Evolutionary conservation across 768 basidiomycete genomes (phyloP).

Genomic region (Podaxis sp.): DNA sequence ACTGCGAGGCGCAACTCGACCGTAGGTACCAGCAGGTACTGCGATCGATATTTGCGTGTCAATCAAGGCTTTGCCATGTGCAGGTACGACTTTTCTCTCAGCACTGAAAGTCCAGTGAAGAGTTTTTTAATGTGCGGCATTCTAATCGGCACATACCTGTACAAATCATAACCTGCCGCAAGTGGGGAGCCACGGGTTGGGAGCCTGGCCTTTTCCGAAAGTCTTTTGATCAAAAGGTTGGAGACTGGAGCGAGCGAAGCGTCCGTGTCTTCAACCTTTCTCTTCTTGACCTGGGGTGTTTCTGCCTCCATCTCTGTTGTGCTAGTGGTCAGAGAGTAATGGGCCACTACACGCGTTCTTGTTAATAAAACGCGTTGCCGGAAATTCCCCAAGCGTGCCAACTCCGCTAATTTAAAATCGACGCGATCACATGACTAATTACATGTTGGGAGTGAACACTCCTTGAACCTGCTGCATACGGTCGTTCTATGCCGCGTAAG

Average conservation of each 20-base stretch:
- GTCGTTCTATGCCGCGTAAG: constrained; percentile 14
- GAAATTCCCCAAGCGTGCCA: constrained; percentile 29
- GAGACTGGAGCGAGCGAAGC: constrained; percentile 33
- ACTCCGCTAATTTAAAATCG: constrained; percentile 23
- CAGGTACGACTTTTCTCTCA: constrained; percentile 78
- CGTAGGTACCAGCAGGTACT: constrained; percentile 91
- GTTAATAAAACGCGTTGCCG: constrained; percentile 28
- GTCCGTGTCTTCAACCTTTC: constrained; percentile 44
- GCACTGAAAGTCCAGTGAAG: constrained; percentile 46
- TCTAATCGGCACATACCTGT: constrained; percentile 54
- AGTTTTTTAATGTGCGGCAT: background rate
- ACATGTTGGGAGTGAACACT: background rate
- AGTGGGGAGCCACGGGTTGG: constrained; percentile 85
- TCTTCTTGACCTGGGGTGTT: constrained; percentile 47
- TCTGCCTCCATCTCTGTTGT: constrained; percentile 18
- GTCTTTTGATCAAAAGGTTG: constrained; percentile 77
- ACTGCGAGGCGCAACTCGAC: constrained; percentile 92
- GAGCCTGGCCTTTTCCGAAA: constrained; percentile 74
- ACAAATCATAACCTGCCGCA: constrained; percentile 94
- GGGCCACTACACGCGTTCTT: constrained; percentile 9
- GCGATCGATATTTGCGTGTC: constrained; percentile 93
- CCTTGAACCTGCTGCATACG: background rate
- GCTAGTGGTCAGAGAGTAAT: constrained; percentile 6
- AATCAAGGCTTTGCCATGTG: constrained; percentile 86
- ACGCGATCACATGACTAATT: constrained; percentile 16